Base-by-base conservation (phyloP, 768 basidiomycete genomes). In the Boletus vermiculosoides region DNA sequence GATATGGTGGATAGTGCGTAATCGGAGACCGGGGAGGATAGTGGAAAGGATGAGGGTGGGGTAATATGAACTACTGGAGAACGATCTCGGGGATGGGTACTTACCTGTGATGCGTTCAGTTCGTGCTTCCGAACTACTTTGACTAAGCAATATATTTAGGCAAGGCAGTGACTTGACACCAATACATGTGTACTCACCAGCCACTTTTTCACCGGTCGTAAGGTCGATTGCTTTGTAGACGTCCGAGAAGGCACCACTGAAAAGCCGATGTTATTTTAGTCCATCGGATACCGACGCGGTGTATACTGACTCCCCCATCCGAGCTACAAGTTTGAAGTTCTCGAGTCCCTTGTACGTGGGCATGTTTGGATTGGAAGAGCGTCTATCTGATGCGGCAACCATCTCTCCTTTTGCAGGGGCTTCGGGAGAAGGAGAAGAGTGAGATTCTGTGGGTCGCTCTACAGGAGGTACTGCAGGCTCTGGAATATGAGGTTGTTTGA, bases 91-190 rank as follows among this genome's bases (percentile, higher is more conserved):
- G 48, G 44, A 53, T 13, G 61, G 54, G 45, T 37, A 78, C 90
- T 83, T 71, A 95, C 94, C 87, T 97, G 94, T 9, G 86, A 87
- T 36, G 90, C 83, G 68, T 89, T 95, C 51, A 97, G 78, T 69
- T 97, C 94, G 66, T 82, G 93, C 72, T 96, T 97, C 63, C 94
- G 90, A 57, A 97, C 94, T 42, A 94, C 89, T 72, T 97, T 97
- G 77, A 97, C 92, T 89, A 65, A 13, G 59, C 59, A 60, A 58
- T 63, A 47, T 47, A 20, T 60, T 65, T 33, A 56, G 30, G 52
- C 44, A 59, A 53, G 31, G 3, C 28, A 10, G 42, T 10, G 15
- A 50, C 42, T n/a, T 12, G 39, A 34, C 2, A 22, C 10, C 10
- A 7, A 36, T 16, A 2, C 8, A 13, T 11, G 37, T 48, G 39